A percentile compares a stretch with the other conserved stretches of the same genome.
Conservation (phyloP, 768 basidiomycete species). For the Leccinum incarnatum region DNA sequence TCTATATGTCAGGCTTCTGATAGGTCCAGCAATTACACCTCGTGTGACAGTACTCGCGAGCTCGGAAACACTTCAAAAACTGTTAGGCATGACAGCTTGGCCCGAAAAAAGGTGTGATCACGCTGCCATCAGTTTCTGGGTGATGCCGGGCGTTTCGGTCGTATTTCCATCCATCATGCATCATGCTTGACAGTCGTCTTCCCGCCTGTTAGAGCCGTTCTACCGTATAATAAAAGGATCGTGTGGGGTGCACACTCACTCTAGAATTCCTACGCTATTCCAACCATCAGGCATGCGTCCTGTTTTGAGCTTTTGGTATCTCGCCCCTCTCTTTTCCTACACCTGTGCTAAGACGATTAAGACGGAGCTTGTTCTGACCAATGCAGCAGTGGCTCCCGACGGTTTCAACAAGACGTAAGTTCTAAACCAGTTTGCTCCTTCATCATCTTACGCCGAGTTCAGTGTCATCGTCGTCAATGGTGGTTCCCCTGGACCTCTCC, state of each 20-base stretch:
- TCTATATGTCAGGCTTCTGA: neutral
- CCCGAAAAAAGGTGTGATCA: neutral
- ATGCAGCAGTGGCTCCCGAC: conserved; percentile 42
- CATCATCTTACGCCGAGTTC: conserved; percentile 5
- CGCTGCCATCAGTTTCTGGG: neutral
- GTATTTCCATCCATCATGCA: neutral
- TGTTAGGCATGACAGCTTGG: neutral
- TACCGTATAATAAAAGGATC: neutral
- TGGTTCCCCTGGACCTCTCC: conserved; percentile 38
- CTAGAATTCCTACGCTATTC: neutral
- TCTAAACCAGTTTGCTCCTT: neutral
- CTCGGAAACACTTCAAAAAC: neutral
- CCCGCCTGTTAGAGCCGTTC: neutral
- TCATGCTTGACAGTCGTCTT: neutral
- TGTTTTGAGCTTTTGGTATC: conserved; percentile 7
- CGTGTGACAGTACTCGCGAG: neutral
- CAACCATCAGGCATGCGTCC: conserved; percentile 8
- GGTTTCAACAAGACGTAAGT: conserved; percentile 36
- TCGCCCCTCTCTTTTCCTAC: conserved; percentile 10
- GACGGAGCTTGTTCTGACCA: conserved; percentile 34
- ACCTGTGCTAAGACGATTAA: conserved; percentile 11
- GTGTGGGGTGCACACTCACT: neutral
- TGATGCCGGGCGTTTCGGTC: neutral
- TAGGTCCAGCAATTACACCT: neutral
- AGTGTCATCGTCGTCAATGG: conserved; percentile 43